Evolutionary conservation across 768 basidiomycete genomes (phyloP).

Genomic region (Auricularia cornea): DNA sequence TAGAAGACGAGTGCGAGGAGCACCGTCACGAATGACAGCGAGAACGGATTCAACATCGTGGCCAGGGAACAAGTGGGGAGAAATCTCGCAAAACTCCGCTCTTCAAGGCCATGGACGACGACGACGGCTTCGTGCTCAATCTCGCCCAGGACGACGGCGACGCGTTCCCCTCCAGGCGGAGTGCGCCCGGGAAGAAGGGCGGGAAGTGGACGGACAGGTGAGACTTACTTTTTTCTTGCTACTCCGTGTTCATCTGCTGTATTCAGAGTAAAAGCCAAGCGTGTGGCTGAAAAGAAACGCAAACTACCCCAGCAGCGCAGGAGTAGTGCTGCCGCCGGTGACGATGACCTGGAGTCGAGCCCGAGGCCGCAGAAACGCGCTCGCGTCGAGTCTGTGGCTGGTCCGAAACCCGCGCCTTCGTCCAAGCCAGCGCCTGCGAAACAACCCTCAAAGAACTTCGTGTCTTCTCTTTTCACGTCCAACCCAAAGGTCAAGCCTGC

Average conservation of each 20-base stretch:
- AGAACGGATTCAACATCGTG: neutral
- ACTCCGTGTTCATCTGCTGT: constrained; percentile 8
- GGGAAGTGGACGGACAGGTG: constrained; percentile 48
- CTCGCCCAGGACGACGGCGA: constrained; percentile 11
- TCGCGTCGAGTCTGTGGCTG: constrained; percentile 20
- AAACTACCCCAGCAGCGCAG: constrained; percentile 25
- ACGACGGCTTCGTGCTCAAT: constrained; percentile 20
- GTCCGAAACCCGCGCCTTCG: constrained; percentile 15
- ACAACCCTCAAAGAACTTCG: constrained; percentile 49
- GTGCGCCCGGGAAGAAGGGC: constrained; percentile 21
- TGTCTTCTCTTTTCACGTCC: constrained; percentile 84
- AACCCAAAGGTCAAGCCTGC: constrained; percentile 62
- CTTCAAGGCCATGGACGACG: constrained; percentile 8
- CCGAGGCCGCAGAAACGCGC: constrained; percentile 39
- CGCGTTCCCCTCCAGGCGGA: neutral
- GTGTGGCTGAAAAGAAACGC: constrained; percentile 52
- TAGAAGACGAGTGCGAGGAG: constrained; percentile 64
- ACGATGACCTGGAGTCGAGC: constrained; percentile 17
- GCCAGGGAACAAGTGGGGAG: neutral
- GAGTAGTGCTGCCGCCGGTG: neutral
- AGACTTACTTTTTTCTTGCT: constrained; percentile 14
- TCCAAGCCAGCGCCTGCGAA: constrained; percentile 19
- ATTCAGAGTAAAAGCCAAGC: constrained; percentile 65
- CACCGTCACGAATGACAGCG: constrained; percentile 52
- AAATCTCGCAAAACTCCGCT: neutral